Base-by-base conservation (phyloP, 345 rosid species). In the Triadica sebifera region DNA sequence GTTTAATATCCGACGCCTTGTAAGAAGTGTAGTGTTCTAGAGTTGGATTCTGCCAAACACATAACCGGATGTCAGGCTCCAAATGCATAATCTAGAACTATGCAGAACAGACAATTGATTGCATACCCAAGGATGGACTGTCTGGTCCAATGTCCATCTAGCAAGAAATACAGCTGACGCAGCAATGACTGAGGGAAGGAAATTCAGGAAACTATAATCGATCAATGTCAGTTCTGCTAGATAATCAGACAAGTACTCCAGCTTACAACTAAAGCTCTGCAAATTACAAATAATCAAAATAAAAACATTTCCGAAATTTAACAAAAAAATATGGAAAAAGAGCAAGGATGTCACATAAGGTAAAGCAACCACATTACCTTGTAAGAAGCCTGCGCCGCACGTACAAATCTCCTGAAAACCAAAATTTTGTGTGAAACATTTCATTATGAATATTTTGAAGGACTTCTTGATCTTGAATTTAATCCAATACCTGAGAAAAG, bases 111-210 rank as follows among this genome's bases (percentile, higher is more conserved):
- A 67, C 39, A 45, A 57, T 50, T 65, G 77, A 79, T 64, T 69
- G 73, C 88, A 65, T 61, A 94, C 98, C 97, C 98, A 92, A 63
- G 98, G 97, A 70, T 91, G 91, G 67, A 75, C 76, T 63, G 93
- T 88, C 60, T 86, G 94, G 75, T 92, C 92, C 78, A 92, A 55
- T 4, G 98, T 94, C 98, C 98, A 94, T 81, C 85, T 86, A 65
- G 97, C 95, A 12, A 94, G 97, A 79, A 94, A 91, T 34, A 94
- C 92, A 66, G 97, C 90, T 9, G 98, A 90, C 20, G 98, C 97
- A 78, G 98, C 97, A 70, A 89, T 81, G 38, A 86, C 71, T 38
- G 98, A 94, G 72, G 98, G 98, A 59, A 88, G 86, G 38, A 80
- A 89, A 57, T 77, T 89, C 83, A 94, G 69, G 86, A 92, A 92